phyloP scores from a whole-genome alignment of 768 basidiomycete genomes.

The Trametes elegans region DNA sequence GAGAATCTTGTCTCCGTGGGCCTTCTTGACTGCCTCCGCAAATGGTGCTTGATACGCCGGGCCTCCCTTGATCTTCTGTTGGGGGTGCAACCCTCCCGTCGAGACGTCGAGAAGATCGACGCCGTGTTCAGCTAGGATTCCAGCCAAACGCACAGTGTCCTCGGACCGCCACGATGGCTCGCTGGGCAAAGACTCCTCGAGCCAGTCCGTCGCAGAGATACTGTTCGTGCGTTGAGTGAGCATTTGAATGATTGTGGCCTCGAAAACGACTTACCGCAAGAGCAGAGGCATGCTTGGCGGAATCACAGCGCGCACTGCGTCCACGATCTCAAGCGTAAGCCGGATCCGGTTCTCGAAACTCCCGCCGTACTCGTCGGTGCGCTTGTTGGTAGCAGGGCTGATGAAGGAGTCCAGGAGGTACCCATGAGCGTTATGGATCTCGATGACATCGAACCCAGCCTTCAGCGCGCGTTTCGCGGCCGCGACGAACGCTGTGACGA shows the following conservation, averaged over 20 bases:
- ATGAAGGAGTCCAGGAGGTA: slow-evolving; percentile 35
- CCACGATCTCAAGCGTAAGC: slow-evolving; percentile 60
- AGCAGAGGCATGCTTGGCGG: slow-evolving; percentile 67
- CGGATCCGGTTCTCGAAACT: slow-evolving; percentile 50
- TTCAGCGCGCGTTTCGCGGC: slow-evolving; percentile 51
- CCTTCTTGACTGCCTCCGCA: slow-evolving; percentile 40
- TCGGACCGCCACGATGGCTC: slow-evolving; percentile 66
- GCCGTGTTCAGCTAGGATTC: slow-evolving; percentile 58
- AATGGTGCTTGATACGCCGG: slow-evolving; percentile 22
- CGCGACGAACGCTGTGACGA: slow-evolving; percentile 55
- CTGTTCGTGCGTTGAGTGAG: slow-evolving; percentile 28
- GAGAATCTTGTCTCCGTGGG: slow-evolving; percentile 40
- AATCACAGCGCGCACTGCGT: slow-evolving; percentile 60
- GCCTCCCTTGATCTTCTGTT: slow-evolving; percentile 42
- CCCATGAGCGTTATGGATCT: slow-evolving; percentile 28
- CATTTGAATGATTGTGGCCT: background rate
- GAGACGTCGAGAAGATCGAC: slow-evolving; percentile 78
- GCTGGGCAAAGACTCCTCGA: slow-evolving; percentile 54
- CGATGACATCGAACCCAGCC: slow-evolving; percentile 44
- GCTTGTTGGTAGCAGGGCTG: slow-evolving; percentile 38
- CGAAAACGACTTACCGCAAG: slow-evolving; percentile 45
- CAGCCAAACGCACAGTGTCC: slow-evolving; percentile 62
- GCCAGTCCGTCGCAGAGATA: slow-evolving; percentile 74
- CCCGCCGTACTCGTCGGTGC: slow-evolving; percentile 48
- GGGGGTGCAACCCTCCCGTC: slow-evolving; percentile 54